Percentiles rank a stretch among this genome's conserved stretches.
These are phyloP conservation scores for Chaetomidium leptoderma DNA, from an alignment of 495 filamentous ascomycete genomes.

Conservation along the genomic window DNA sequence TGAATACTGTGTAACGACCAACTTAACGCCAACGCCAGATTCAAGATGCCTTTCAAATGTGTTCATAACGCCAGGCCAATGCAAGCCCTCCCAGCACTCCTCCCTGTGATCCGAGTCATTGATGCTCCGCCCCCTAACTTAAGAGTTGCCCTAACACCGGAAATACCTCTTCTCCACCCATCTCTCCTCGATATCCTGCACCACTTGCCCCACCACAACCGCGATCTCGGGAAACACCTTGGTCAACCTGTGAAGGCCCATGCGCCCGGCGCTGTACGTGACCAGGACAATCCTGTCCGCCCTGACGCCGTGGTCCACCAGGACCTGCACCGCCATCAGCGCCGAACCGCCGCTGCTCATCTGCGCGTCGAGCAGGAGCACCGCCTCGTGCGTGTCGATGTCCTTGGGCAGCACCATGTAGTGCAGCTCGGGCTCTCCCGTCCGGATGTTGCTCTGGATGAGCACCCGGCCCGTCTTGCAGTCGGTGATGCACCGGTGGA, in stretches of 20 bases:
- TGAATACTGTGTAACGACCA: too few relatives aligned
- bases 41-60: too few relatives aligned
- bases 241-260: slow-evolving; percentile 72
- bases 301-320: slow-evolving; percentile 89
- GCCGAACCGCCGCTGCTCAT: slow-evolving; percentile 92
- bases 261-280: slow-evolving; percentile 32
- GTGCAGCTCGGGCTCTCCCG: slow-evolving; percentile 87
- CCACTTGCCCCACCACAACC: slow-evolving; percentile 74
- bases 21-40: too few relatives aligned
- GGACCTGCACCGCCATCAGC: slow-evolving; percentile 90
- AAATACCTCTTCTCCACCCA: slow-evolving; percentile 41
- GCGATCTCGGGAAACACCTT: slow-evolving; percentile 82
- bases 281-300: slow-evolving; percentile 65
- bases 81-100: neutral
- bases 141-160: slow-evolving; percentile 29
- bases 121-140: too few relatives aligned
- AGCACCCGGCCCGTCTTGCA: slow-evolving; percentile 83
- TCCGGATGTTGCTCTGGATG: slow-evolving; percentile 81
- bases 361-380: slow-evolving; percentile 86
- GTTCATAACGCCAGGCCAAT: slow-evolving; percentile 6
- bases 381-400: slow-evolving; percentile 66
- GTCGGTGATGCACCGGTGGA: slow-evolving; percentile 85
- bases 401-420: slow-evolving; percentile 71
- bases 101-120: too few relatives aligned
- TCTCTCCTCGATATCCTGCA: slow-evolving; percentile 34